A percentile compares a stretch with the other conserved stretches of the same genome.
phyloP scores from a whole-genome alignment of 495 filamentous ascomycete genomes.

The Aspergillus haitiensis region DNA sequence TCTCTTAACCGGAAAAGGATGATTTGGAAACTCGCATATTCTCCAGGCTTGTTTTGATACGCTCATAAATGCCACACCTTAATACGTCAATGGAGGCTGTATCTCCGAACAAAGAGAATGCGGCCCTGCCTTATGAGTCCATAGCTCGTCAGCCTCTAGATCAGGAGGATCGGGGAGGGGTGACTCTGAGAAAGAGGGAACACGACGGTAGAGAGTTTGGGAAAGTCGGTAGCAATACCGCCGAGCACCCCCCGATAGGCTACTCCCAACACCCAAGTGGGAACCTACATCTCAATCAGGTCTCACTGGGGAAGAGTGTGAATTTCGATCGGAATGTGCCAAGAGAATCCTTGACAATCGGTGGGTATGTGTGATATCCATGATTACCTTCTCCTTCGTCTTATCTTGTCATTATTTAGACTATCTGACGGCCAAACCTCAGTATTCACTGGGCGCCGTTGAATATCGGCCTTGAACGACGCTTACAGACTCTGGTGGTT shows the following conservation, averaged over 20 bases:
- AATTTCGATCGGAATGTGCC: background rate
- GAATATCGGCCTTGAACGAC: slow-evolving; percentile 79
- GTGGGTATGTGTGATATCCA: slow-evolving; percentile 13
- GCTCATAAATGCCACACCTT: background rate
- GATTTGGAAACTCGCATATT: background rate
- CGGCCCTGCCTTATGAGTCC: background rate
- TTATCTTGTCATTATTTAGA: background rate
- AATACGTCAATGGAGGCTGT: slow-evolving; percentile 6
- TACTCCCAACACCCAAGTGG: background rate
- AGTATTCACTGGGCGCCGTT: slow-evolving; percentile 84
- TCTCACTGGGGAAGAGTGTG: too few species aligned
- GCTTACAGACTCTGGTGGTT: slow-evolving; percentile 84
- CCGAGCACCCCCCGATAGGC: background rate
- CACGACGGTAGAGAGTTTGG: background rate
- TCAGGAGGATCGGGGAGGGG: background rate
- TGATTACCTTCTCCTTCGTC: background rate
- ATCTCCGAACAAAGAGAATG: slow-evolving; percentile 11
- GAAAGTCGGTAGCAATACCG: background rate
- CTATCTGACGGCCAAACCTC: slow-evolving; percentile 12
- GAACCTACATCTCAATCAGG: too few species aligned
- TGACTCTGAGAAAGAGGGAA: background rate
- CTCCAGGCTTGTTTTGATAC: background rate
- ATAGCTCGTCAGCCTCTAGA: background rate
- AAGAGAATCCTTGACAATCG: background rate
- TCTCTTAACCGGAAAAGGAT: too few species aligned